Percentiles rank a stretch among this genome's conserved stretches.
Evolutionary conservation across 176 grass and related monocot genomes (phyloP).

Genomic region (Pontederia paniculata): DNA sequence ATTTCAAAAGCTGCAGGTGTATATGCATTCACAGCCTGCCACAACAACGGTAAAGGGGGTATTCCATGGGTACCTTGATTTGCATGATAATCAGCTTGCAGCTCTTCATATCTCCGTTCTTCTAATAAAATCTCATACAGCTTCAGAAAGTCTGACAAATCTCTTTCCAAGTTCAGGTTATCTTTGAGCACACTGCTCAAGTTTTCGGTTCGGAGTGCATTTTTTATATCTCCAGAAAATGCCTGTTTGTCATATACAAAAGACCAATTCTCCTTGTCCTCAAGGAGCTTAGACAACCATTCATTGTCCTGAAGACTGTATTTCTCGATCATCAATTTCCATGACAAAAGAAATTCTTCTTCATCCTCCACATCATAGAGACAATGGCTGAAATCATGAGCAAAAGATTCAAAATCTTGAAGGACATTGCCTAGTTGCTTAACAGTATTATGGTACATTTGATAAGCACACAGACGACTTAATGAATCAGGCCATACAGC

Average conservation of each 20-base stretch:
- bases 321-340: constrained; percentile 59
- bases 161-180: constrained; percentile 35
- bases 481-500: constrained; percentile 50
- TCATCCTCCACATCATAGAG: constrained; percentile 62
- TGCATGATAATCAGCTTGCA: constrained; percentile 67
- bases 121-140: constrained; percentile 40
- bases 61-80: constrained; percentile 39
- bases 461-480: constrained; percentile 49
- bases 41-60: constrained; percentile 44
- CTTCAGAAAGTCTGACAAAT: constrained; percentile 37
- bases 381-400: constrained; percentile 59
- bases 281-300: constrained; percentile 55
- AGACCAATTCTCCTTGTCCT: constrained; percentile 70
- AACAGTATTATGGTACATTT: constrained; percentile 64
- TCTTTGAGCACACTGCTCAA: constrained; percentile 30
- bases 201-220: constrained; percentile 43
- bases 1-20: constrained; percentile 47
- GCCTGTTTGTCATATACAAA: constrained; percentile 31
- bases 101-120: constrained; percentile 50
- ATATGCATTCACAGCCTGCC: constrained; percentile 72
- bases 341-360: constrained; percentile 59
- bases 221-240: constrained; percentile 64
- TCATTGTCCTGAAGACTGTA: constrained; percentile 59
- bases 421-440: constrained; percentile 40
- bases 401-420: constrained; percentile 35